Evolutionary conservation across 2,329 filamentous ascomycete genomes (phyloP).

Genomic region (Aspergillus floridensis): DNA sequence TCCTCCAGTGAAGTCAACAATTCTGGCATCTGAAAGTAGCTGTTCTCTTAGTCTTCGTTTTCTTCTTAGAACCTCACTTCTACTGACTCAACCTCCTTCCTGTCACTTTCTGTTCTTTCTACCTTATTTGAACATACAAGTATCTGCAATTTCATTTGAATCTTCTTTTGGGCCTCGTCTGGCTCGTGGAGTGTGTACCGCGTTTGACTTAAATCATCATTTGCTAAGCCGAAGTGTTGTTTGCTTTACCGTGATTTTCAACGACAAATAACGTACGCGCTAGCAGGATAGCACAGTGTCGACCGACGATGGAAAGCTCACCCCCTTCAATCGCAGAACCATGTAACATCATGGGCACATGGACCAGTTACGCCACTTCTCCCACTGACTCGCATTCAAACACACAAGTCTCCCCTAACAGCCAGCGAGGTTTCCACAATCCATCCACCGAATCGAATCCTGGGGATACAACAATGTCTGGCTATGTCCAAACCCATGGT

Average conservation of each 20-base stretch:
- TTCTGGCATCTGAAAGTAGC: neutral
- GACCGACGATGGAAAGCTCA: neutral
- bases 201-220: too few species aligned
- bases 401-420: neutral
- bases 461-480: neutral
- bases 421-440: neutral
- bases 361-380: neutral
- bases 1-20: neutral
- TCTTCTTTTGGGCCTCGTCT: too few species aligned
- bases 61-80: neutral
- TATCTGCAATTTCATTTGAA: too few species aligned
- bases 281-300: neutral
- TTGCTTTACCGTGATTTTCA: too few species aligned
- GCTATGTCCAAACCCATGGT: neutral
- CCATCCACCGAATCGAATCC: neutral
- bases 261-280: too few species aligned
- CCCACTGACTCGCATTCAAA: neutral
- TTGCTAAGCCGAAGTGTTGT: too few species aligned
- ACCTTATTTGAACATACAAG: too few species aligned
- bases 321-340: neutral
- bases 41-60: neutral
- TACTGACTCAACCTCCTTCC: neutral
- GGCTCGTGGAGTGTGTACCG: too few species aligned
- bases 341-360: neutral
- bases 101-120: neutral